Evolutionary conservation across 129 eudicot genomes (phyloP).

Genomic region (Daucus carota): DH1_v3.0 NC_030381.2:19538001-19538500

Average conservation of each 20-base stretch:
- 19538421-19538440: not conserved
- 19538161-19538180: not conserved
- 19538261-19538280: not conserved
- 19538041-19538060: not conserved
- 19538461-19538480: not conserved
- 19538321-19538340: not conserved
- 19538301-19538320: not conserved
- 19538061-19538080: not conserved
- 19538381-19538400: not conserved
- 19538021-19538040: not conserved
- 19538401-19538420: not conserved
- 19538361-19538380: not conserved
- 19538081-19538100: not conserved
- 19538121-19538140: not conserved
- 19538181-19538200: not conserved
- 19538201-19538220: not conserved
- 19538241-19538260: not conserved
- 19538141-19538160: not conserved
- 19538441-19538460: constrained; percentile 5
- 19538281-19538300: not conserved
- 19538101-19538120: not conserved
- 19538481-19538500: not conserved
- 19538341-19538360: not conserved
- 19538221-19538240: not conserved
- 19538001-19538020: not conserved